phyloP scores from a whole-genome alignment of 768 basidiomycete genomes.

The Lentinus brumalis region DNA sequence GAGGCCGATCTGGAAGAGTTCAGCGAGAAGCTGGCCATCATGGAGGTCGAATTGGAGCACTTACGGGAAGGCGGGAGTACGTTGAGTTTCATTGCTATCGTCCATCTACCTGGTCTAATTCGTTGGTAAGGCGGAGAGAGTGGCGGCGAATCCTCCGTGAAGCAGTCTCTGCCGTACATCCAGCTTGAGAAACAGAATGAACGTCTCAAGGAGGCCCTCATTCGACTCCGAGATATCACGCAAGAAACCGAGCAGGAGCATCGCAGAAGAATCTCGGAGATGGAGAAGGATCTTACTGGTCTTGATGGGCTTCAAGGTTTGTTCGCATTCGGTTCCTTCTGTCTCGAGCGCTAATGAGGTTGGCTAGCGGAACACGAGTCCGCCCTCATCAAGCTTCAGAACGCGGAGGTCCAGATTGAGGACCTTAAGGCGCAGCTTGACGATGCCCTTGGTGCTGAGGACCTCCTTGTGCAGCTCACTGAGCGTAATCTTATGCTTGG shows the following conservation, averaged over 20 bases:
- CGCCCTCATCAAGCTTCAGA: conserved; percentile 75
- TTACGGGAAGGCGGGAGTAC: conserved; percentile 57
- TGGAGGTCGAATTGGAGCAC: conserved; percentile 84
- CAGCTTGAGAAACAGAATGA: conserved; percentile 98
- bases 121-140: conserved; percentile 26
- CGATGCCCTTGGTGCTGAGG: conserved; percentile 93
- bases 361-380: conserved; percentile 75
- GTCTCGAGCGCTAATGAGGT: not conserved
- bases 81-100: not conserved
- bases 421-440: conserved; percentile 94
- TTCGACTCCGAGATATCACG: conserved; percentile 85
- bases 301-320: conserved; percentile 82
- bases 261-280: conserved; percentile 74
- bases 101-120: not conserved
- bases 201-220: conserved; percentile 89
- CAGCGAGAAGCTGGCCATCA: conserved; percentile 73
- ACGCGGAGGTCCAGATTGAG: conserved; percentile 90
- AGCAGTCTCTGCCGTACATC: conserved; percentile 66
- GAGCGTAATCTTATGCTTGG: conserved; percentile 91
- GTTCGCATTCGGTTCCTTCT: not conserved
- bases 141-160: conserved; percentile 40
- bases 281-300: conserved; percentile 84
- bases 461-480: conserved; percentile 93
- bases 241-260: conserved; percentile 88
- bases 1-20: conserved; percentile 78